These are phyloP conservation scores for Phytophthora quininea DNA, from an alignment of 352 stramenopile genomes.

Conservation along the genomic window DNA sequence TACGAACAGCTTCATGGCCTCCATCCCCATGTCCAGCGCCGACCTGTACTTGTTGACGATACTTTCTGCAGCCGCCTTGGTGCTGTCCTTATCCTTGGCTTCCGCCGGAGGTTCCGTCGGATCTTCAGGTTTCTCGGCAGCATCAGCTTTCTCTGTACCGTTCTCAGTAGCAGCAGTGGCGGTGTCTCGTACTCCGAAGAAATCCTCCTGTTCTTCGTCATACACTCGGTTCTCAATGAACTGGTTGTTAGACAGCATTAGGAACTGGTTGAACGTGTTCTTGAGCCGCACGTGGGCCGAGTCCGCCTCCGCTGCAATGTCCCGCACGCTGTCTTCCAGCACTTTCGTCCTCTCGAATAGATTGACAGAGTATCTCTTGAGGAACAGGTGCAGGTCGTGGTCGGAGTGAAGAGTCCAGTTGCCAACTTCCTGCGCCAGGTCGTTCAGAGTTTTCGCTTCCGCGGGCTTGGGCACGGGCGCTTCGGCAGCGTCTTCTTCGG, in stretches of 20 bases:
- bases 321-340: constrained; percentile 72
- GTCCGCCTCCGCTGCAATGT: constrained; percentile 75
- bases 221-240: constrained; percentile 92
- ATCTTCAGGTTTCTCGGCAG: constrained; percentile 6
- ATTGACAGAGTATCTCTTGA: constrained; percentile 71
- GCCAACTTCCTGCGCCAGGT: constrained; percentile 47
- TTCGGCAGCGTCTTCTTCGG: constrained; percentile 1
- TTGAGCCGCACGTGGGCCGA: constrained; percentile 73
- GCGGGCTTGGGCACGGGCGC: constrained; percentile 4
- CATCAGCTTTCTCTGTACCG: no score
- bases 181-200: constrained; percentile 29
- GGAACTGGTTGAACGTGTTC: constrained; percentile 90
- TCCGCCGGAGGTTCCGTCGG: constrained; percentile 28
- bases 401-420: constrained; percentile 83
- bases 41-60: constrained; percentile 79
- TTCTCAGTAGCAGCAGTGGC: no score
- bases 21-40: constrained; percentile 77
- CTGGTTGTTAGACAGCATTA: constrained; percentile 88
- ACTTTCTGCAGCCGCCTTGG: constrained; percentile 48
- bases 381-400: constrained; percentile 68
- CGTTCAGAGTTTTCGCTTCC: constrained; percentile 48
- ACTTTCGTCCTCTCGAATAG: constrained; percentile 77
- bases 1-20: constrained; percentile 87
- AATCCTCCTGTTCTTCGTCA: constrained; percentile 86
- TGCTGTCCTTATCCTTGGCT: constrained; percentile 19